phyloP scores from a whole-genome alignment of 768 basidiomycete genomes.

The Boletus subcaerulescens region DNA sequence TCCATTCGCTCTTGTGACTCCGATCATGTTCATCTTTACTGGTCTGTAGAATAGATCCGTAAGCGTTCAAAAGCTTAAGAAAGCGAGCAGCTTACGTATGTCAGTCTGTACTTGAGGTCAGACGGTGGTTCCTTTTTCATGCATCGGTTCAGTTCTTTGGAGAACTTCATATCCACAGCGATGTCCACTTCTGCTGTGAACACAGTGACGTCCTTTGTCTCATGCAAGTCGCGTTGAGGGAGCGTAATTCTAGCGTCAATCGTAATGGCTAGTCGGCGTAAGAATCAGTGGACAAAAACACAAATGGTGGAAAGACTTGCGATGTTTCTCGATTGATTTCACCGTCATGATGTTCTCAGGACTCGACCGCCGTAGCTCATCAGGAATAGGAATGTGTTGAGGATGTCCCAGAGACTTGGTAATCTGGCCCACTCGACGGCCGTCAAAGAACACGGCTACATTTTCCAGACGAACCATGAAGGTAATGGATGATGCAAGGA shows the following conservation, averaged over 20 bases:
- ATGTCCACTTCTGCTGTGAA: neutral
- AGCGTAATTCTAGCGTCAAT: neutral
- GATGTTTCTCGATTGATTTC: constrained; percentile 14
- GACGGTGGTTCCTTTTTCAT: neutral
- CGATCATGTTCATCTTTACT: neutral
- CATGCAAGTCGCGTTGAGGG: neutral
- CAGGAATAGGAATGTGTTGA: constrained; percentile 47
- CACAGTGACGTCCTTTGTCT: neutral
- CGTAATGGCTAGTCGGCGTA: neutral
- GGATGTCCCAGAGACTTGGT: constrained; percentile 55
- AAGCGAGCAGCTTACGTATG: neutral
- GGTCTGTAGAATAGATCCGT: neutral
- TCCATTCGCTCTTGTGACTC: neutral
- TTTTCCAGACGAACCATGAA: constrained; percentile 80
- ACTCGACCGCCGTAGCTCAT: constrained; percentile 52
- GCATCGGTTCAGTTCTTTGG: neutral
- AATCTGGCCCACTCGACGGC: constrained; percentile 59
- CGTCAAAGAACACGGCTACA: constrained; percentile 78
- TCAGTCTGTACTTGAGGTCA: neutral
- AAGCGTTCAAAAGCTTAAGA: neutral
- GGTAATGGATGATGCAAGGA: constrained; percentile 85
- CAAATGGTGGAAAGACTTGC: neutral
- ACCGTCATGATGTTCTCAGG: constrained; percentile 64
- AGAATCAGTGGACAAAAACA: neutral
- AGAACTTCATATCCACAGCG: neutral